A percentile compares a stretch with the other conserved stretches of the same genome.
Conservation (phyloP, 2,329 filamentous ascomycete genomes). For the Dactylellina drechsleri region DNA sequence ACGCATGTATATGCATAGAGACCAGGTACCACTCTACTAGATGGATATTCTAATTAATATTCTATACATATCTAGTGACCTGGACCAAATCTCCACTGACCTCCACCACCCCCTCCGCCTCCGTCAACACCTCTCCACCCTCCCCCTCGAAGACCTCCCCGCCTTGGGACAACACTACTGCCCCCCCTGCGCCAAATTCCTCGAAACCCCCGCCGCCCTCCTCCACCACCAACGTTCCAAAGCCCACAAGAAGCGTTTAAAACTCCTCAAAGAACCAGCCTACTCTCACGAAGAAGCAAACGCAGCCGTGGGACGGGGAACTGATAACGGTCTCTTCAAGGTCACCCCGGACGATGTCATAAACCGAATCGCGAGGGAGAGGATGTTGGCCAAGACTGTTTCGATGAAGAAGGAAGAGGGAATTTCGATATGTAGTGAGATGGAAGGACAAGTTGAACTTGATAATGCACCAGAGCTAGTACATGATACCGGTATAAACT, state of each 20-base stretch:
- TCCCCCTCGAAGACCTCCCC: conserved; percentile 85
- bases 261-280: conserved; percentile 79
- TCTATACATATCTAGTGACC: conserved; percentile 70
- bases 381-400: conserved; percentile 12
- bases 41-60: neutral
- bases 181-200: conserved; percentile 94
- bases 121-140: conserved; percentile 78
- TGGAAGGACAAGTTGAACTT: conserved; percentile 30
- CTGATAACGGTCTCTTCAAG: conserved; percentile 70
- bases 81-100: conserved; percentile 91
- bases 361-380: conserved; percentile 22
- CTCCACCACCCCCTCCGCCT: conserved; percentile 82
- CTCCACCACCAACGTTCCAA: conserved; percentile 83
- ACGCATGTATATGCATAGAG: neutral
- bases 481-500: neutral
- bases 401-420: neutral
- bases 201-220: conserved; percentile 83
- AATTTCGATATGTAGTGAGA: conserved; percentile 16
- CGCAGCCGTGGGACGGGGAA: conserved; percentile 76
- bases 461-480: conserved; percentile 25
- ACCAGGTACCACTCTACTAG: neutral
- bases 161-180: conserved; percentile 88
- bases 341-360: conserved; percentile 39
- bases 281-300: conserved; percentile 88
- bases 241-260: conserved; percentile 82